phyloP scores from a whole-genome alignment of 169 alveolate species.

The Cryptosporidium ryanae region DNA sequence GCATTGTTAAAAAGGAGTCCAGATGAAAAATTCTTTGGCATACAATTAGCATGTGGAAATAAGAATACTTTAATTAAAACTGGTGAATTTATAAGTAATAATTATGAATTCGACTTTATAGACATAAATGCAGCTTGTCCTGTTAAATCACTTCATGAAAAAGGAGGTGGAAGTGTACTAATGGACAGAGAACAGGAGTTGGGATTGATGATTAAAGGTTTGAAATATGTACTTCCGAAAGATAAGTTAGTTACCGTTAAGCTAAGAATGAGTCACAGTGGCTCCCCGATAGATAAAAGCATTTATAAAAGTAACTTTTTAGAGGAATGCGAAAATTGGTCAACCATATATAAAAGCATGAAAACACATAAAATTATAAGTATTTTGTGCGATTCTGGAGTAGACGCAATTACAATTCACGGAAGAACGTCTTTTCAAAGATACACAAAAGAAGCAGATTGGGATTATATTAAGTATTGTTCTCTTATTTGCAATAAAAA shows the following conservation, averaged over 20 bases:
- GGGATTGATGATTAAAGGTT: slow-evolving; percentile 73
- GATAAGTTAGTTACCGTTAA: slow-evolving; percentile 81
- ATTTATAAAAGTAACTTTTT: slow-evolving; percentile 9
- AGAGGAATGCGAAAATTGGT: slow-evolving; percentile 73
- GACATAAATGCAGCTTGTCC: slow-evolving; percentile 89
- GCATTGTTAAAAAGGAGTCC: slow-evolving; percentile 82
- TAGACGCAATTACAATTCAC: slow-evolving; percentile 81
- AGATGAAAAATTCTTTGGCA: slow-evolving; percentile 85
- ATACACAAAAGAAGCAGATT: slow-evolving; percentile 84
- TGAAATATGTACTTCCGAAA: slow-evolving; percentile 59
- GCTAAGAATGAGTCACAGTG: slow-evolving; percentile 81
- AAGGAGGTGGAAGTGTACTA: slow-evolving; percentile 78
- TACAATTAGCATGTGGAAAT: slow-evolving; percentile 82
- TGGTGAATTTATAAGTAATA: slow-evolving; percentile 75
- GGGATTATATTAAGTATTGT: slow-evolving; percentile 82
- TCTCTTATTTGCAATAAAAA: slow-evolving; percentile 17
- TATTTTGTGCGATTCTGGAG: slow-evolving; percentile 76
- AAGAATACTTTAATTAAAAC: slow-evolving; percentile 76
- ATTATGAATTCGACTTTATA: slow-evolving; percentile 79
- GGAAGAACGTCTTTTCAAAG: slow-evolving; percentile 87
- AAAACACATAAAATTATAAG: slow-evolving; percentile 35
- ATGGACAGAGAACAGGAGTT: slow-evolving; percentile 74
- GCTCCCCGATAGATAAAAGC: slow-evolving; percentile 66
- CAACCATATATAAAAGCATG: slow-evolving; percentile 74
- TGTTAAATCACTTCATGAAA: slow-evolving; percentile 82